phyloP scores from a whole-genome alignment of 192 early-diverging fungal species.

The Rhizophagus sp. region DNA sequence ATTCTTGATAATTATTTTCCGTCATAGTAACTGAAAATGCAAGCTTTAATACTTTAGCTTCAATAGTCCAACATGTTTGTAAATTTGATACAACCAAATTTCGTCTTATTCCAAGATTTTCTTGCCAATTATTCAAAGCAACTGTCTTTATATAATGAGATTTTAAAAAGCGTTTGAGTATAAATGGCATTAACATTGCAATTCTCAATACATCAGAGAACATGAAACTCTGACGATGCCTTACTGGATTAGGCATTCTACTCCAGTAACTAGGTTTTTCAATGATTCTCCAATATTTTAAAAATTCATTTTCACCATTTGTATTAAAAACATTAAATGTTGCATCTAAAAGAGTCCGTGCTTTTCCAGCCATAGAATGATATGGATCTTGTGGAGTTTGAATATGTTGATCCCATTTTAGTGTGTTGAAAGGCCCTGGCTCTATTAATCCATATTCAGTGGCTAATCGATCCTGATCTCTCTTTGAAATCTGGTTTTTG shows the following conservation, averaged over 20 bases:
- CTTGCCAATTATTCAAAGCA: neutral
- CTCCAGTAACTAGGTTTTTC: neutral
- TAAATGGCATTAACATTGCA: conserved; percentile 18
- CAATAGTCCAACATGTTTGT: neutral
- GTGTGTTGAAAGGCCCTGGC: neutral
- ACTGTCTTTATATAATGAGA: neutral
- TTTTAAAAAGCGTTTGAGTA: neutral
- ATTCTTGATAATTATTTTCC: neutral
- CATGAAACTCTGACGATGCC: conserved; percentile 8
- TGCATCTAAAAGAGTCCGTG: neutral
- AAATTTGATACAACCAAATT: neutral
- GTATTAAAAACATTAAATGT: neutral
- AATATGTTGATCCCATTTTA: neutral
- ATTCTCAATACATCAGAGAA: conserved; percentile 1
- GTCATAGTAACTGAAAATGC: neutral
- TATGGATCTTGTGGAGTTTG: neutral
- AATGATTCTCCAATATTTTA: neutral
- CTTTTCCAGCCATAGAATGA: conserved; percentile 30
- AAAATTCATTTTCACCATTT: neutral
- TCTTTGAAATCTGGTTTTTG: neutral
- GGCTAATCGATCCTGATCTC: too few species aligned
- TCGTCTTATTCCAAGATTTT: neutral
- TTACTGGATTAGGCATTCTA: neutral
- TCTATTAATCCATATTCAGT: neutral
- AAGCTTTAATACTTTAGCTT: neutral